phyloP scores from a whole-genome alignment of 192 early-diverging fungal genomes.

The Allomyces arbusculus region DNA sequence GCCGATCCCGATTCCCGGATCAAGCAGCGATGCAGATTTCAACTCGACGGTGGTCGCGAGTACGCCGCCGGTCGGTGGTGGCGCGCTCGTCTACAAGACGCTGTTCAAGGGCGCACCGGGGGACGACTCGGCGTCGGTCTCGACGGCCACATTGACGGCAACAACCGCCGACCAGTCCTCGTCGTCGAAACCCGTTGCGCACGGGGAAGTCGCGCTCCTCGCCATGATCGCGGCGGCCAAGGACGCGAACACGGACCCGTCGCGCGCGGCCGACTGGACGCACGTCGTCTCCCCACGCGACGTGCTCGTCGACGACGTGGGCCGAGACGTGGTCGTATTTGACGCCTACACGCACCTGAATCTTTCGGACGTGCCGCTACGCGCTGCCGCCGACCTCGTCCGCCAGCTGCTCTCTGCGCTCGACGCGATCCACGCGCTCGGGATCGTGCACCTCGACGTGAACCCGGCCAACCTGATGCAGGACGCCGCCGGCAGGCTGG shows the following conservation, averaged over 20 bases:
- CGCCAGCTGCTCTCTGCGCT: constrained; percentile 12
- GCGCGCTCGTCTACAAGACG: no score
- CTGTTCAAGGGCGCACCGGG: background rate
- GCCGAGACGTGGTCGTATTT: background rate
- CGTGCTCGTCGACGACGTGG: background rate
- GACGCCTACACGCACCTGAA: background rate
- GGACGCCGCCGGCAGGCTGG: constrained; percentile 26
- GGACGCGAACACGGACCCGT: background rate
- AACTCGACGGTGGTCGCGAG: no score
- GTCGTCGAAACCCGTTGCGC: background rate
- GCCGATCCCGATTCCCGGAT: no score
- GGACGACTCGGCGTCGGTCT: background rate
- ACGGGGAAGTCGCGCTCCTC: background rate
- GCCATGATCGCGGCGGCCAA: background rate
- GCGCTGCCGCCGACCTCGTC: background rate
- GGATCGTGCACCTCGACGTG: constrained; percentile 48
- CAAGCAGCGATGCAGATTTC: no score
- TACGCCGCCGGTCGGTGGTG: no score
- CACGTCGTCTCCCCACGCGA: background rate
- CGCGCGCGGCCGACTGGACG: background rate
- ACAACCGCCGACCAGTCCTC: background rate
- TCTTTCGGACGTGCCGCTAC: background rate
- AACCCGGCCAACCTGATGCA: constrained; percentile 41
- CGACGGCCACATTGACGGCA: background rate
- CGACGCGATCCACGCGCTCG: constrained; percentile 31